Conservation (phyloP, 306 rosid species). For the Begonia fuchsioides region DNA sequence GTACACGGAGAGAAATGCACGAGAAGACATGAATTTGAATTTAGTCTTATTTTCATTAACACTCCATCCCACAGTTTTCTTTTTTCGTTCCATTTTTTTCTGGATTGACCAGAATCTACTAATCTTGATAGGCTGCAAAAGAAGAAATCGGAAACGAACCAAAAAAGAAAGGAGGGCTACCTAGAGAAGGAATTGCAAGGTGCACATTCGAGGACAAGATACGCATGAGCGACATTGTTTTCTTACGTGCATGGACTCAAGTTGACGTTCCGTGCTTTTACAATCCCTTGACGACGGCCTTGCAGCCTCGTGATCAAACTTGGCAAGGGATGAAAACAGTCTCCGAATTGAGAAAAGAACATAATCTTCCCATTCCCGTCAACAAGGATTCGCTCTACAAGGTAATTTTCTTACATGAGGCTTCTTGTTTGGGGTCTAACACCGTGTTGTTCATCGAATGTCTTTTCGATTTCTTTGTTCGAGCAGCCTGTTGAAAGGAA, state of each 20-base stretch:
- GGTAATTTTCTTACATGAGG: conserved; percentile 21
- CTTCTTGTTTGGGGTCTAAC: neutral
- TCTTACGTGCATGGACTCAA: conserved; percentile 83
- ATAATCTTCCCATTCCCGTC: conserved; percentile 49
- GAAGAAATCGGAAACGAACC: conserved; percentile 77
- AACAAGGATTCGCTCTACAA: conserved; percentile 85
- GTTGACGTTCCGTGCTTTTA: conserved; percentile 69
- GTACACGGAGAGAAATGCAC: too few species aligned
- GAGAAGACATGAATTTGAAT: too few species aligned
- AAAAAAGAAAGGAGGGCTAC: conserved; percentile 52
- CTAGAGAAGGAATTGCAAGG: conserved; percentile 83
- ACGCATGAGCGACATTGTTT: conserved; percentile 91
- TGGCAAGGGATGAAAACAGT: conserved; percentile 94
- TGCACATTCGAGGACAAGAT: conserved; percentile 96
- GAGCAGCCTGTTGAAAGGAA: conserved; percentile 70
- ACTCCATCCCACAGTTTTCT: neutral
- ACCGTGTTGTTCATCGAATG: neutral
- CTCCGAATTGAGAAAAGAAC: conserved; percentile 76
- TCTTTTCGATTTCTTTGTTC: conserved; percentile 1
- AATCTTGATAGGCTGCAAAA: conserved; percentile 64
- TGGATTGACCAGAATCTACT: conserved; percentile 3
- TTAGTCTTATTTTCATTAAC: neutral
- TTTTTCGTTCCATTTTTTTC: conserved; percentile 5
- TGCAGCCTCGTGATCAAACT: conserved; percentile 65
- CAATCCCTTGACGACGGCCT: conserved; percentile 74